Conservation (phyloP, 163 green algal genomes). For the Prototheca wickerhamii region DNA sequence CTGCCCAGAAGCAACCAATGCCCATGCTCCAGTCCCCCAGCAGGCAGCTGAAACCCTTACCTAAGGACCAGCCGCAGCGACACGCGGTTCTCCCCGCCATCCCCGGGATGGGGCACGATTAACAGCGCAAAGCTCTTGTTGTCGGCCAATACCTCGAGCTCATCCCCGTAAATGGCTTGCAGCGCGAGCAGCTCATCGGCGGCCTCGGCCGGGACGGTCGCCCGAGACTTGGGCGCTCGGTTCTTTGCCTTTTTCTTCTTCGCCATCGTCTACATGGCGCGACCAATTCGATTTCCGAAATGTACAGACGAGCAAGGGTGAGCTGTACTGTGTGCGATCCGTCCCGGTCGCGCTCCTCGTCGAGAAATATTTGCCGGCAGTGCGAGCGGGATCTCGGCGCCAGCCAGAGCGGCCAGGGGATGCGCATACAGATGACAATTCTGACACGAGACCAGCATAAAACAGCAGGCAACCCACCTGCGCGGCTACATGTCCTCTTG, state of each 20-base stretch:
- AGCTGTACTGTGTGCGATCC: no score
- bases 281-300: background rate
- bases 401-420: no score
- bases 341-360: background rate
- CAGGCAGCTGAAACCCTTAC: no score
- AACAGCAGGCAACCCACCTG: background rate
- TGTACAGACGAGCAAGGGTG: no score
- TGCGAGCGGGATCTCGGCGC: no score
- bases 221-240: background rate
- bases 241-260: constrained; percentile 40
- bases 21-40: background rate
- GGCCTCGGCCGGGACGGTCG: constrained; percentile 10
- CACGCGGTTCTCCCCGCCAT: constrained; percentile 43
- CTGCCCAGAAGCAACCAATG: background rate
- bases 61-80: constrained; percentile 33
- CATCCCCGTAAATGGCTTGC: constrained; percentile 51
- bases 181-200: constrained; percentile 58
- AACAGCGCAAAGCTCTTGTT: constrained; percentile 44
- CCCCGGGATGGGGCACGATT: constrained; percentile 51
- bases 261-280: constrained; percentile 11
- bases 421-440: no score
- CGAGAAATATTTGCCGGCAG: background rate
- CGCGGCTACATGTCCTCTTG: constrained; percentile 51
- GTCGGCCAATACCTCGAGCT: constrained; percentile 22
- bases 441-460: no score